Evolutionary conservation across 169 alveolate species (phyloP), one percentile per base, ranked within the genome.

Genomic region (Plasmodium sp.): DNA sequence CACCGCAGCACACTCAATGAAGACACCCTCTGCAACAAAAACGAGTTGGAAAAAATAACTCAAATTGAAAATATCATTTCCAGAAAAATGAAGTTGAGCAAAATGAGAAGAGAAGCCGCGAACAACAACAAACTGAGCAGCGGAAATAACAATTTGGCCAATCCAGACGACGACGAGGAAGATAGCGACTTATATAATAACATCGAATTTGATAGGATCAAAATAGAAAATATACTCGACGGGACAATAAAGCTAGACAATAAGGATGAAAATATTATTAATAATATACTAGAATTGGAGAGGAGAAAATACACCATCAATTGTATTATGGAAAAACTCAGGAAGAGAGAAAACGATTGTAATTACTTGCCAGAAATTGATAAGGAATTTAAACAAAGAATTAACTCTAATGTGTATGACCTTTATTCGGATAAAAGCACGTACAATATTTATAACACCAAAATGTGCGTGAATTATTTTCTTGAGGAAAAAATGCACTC

Each of bases 401-500:
- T 74, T 27, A 85, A 85, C 43, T 31, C 93, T 1, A 51, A 54
- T n/a, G 80, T 85, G 22, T 85, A 71, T 85, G 93, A 85, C 16
- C 36, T 85, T 51, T 85, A 85, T 51, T 85, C 93, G 14, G 93
- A 85, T 74, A 85, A 85, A 77, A 31, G 73, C 36, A 77, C 84
- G 7, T 85, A 85, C 39, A 85, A 85, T 36, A 56, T 85, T 34
- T 85, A 85, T 51, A 85, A 71, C 56, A 85, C 93, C 5, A 85
- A 85, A 77, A 85, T 85, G 93, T 85, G 93, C 36, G 85, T 85
- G 31, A 85, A 85, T 34, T 85, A 85, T 77, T 75, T 85, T 10
- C 80, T 74, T 16, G 93, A 85, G 41, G 93, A 85, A 36, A 85
- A 85, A 85, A 75, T 85, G 80, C 93, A 75, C 34, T 85, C 93